These are phyloP conservation scores for Schizothecium vesticola DNA, from an alignment of 495 filamentous ascomycete species.

Conservation along the genomic window DNA sequence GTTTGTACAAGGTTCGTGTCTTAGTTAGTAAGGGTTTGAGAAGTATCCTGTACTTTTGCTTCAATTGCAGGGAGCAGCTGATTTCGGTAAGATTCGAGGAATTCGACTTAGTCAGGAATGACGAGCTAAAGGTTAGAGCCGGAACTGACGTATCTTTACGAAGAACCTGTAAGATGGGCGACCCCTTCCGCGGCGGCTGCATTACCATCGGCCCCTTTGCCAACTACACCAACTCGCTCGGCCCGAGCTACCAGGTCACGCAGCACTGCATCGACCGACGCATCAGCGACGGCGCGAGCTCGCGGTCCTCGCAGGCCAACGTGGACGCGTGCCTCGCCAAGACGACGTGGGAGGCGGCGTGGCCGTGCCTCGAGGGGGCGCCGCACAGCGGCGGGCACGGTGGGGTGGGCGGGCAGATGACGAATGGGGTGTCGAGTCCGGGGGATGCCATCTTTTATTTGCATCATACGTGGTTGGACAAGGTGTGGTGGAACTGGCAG, in stretches of 20 bases:
- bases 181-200: constrained; percentile 21
- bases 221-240: constrained; percentile 9
- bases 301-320: neutral
- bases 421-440: constrained; percentile 43
- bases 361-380: neutral
- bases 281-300: neutral
- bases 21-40: too few species aligned
- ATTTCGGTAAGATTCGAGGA: too few species aligned
- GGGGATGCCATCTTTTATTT: constrained; percentile 67
- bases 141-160: too few species aligned
- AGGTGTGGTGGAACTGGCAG: constrained; percentile 69
- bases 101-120: too few species aligned
- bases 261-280: constrained; percentile 2
- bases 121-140: too few species aligned
- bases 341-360: neutral
- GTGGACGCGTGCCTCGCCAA: neutral
- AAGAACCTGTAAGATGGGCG: too few species aligned
- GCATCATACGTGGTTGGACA: constrained; percentile 68
- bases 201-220: constrained; percentile 34
- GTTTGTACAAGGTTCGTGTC: too few species aligned
- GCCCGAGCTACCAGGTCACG: neutral
- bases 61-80: too few species aligned
- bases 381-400: neutral
- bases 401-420: constrained; percentile 23
- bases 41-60: too few species aligned